phyloP scores from a whole-genome alignment of 2,329 filamentous ascomycete genomes.

The Trichoderma afroharzianum region DNA sequence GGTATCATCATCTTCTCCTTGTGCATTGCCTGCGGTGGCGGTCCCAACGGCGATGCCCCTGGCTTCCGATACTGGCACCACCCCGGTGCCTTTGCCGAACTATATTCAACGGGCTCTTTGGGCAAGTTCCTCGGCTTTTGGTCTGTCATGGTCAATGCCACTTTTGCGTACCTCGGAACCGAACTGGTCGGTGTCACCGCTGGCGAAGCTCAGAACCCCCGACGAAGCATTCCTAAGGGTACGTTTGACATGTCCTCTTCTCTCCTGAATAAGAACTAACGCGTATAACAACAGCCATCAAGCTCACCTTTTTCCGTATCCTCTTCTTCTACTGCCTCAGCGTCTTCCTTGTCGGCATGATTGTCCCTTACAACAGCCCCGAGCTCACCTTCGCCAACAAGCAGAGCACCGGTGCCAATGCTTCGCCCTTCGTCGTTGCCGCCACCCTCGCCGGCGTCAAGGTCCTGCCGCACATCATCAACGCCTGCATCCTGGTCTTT shows the following conservation, averaged over 20 bases:
- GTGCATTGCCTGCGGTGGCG: conserved; percentile 62
- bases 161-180: conserved; percentile 75
- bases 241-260: not conserved
- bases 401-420: conserved; percentile 36
- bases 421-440: conserved; percentile 71
- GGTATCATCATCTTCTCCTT: conserved; percentile 64
- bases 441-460: conserved; percentile 62
- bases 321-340: conserved; percentile 74
- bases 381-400: conserved; percentile 58
- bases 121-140: conserved; percentile 62
- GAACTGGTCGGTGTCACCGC: conserved; percentile 76
- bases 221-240: conserved; percentile 65
- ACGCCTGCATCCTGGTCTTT: conserved; percentile 70
- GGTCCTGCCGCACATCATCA: conserved; percentile 63
- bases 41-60: conserved; percentile 57
- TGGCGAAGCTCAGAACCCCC: conserved; percentile 75
- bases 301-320: conserved; percentile 78
- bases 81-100: conserved; percentile 46
- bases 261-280: not conserved
- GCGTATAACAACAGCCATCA: conserved; percentile 53
- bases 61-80: conserved; percentile 65
- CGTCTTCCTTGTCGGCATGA: conserved; percentile 71
- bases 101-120: conserved; percentile 25
- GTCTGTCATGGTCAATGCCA: conserved; percentile 70
- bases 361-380: conserved; percentile 66